phyloP scores from a whole-genome alignment of 805 yeast species.

The Candida loeiensis region DNA sequence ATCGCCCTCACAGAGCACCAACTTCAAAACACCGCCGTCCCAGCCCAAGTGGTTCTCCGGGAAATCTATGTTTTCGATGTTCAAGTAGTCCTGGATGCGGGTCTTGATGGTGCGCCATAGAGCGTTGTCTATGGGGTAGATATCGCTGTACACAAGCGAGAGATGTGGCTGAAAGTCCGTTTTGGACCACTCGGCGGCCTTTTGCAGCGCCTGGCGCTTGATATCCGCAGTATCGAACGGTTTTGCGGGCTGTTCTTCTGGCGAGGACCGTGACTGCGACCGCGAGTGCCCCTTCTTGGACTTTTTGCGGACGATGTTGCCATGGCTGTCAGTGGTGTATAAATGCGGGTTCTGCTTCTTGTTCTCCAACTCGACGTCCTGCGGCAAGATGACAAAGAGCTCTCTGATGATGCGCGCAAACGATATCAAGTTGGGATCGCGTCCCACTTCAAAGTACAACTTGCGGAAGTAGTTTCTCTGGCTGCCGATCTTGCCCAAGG shows the following conservation, averaged over 20 bases:
- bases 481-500: slow-evolving; percentile 41
- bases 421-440: slow-evolving; percentile 45
- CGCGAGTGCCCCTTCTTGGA: slow-evolving; percentile 17
- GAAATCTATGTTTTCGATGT: slow-evolving; percentile 41
- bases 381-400: slow-evolving; percentile 48
- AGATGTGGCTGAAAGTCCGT: slow-evolving; percentile 68
- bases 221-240: slow-evolving; percentile 26
- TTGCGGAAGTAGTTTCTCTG: slow-evolving; percentile 53
- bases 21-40: slow-evolving; percentile 65
- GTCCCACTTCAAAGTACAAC: slow-evolving; percentile 46
- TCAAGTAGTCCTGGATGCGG: slow-evolving; percentile 62
- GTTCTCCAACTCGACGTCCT: slow-evolving; percentile 34
- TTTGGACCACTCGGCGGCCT: slow-evolving; percentile 51
- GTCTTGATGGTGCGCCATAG: slow-evolving; percentile 59
- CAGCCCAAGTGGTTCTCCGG: slow-evolving; percentile 48
- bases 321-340: slow-evolving; percentile 31
- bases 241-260: slow-evolving; percentile 12
- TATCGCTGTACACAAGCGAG: slow-evolving; percentile 63
- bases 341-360: slow-evolving; percentile 36
- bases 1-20: slow-evolving; percentile 70
- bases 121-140: slow-evolving; percentile 66
- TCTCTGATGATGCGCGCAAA: slow-evolving; percentile 57
- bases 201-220: slow-evolving; percentile 45
- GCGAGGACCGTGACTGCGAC: slow-evolving; percentile 4
- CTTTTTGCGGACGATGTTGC: slow-evolving; percentile 27